phyloP scores from a whole-genome alignment of 1,139 yeast genomes.

The Sporopachydermia cereana region DNA sequence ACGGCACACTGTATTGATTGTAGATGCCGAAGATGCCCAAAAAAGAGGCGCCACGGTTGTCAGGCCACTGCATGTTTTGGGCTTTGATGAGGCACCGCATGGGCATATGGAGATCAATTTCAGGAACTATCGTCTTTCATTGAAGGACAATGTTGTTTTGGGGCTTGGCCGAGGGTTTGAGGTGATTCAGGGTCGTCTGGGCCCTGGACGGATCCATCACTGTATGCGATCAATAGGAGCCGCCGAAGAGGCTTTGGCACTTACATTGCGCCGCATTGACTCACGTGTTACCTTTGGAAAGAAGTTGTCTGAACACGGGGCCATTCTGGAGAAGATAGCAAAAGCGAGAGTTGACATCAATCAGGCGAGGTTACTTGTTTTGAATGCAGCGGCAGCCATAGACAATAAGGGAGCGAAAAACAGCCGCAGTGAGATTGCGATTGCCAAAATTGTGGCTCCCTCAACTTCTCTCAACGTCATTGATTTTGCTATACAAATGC shows the following conservation, averaged over 20 bases:
- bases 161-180: conserved; percentile 54
- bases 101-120: conserved; percentile 59
- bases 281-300: conserved; percentile 46
- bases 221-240: conserved; percentile 62
- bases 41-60: conserved; percentile 42
- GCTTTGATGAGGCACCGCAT: conserved; percentile 65
- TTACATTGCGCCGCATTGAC: conserved; percentile 44
- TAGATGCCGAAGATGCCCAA: conserved; percentile 42
- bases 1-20: conserved; percentile 50
- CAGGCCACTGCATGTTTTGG: conserved; percentile 48
- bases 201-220: conserved; percentile 68
- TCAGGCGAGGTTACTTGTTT: conserved; percentile 44
- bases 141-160: conserved; percentile 32
- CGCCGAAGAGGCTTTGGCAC: conserved; percentile 48
- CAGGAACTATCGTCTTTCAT: conserved; percentile 38
- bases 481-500: conserved; percentile 61
- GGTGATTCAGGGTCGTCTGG: conserved; percentile 56
- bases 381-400: conserved; percentile 56
- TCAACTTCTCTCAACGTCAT: conserved; percentile 40
- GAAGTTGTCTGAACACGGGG: conserved; percentile 41
- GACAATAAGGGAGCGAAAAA: conserved; percentile 45
- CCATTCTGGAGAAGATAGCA: conserved; percentile 41
- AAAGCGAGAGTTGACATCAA: conserved; percentile 47
- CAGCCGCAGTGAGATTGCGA: conserved; percentile 50
- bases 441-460: conserved; percentile 62